Evolutionary conservation across 805 yeast genomes (phyloP).

Genomic region (Candida ascalaphidarum): DNA sequence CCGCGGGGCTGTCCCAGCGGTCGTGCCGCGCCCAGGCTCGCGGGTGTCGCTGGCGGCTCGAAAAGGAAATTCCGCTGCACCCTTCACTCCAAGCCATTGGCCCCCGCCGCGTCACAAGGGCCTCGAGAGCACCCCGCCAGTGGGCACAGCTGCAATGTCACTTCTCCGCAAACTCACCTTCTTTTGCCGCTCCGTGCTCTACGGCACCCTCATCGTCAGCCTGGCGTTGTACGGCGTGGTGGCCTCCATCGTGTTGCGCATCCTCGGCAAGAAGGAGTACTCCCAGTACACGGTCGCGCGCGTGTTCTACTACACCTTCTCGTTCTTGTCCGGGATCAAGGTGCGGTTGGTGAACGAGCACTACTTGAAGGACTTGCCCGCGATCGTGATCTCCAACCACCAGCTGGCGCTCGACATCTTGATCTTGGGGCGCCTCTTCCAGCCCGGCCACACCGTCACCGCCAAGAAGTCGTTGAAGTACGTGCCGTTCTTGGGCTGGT

Average conservation of each 20-base stretch:
- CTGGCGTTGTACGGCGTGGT: slow-evolving; percentile 72
- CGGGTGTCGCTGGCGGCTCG: too few relatives aligned
- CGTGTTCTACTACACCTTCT: slow-evolving; percentile 58
- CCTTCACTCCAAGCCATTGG: too few relatives aligned
- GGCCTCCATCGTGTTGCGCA: slow-evolving; percentile 57
- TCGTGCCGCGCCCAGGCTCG: too few relatives aligned
- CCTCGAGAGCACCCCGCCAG: too few relatives aligned
- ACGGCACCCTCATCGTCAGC: slow-evolving; percentile 42
- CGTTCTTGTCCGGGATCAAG: slow-evolving; percentile 57
- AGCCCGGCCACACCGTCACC: slow-evolving; percentile 83
- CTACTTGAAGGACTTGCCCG: slow-evolving; percentile 58
- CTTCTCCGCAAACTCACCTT: slow-evolving; percentile 31
- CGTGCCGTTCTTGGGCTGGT: slow-evolving; percentile 94
- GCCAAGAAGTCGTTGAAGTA: slow-evolving; percentile 80
- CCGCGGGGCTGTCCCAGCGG: too few relatives aligned
- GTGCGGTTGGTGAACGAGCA: slow-evolving; percentile 58
- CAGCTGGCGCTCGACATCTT: slow-evolving; percentile 84
- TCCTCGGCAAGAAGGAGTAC: slow-evolving; percentile 67
- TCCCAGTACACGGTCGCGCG: slow-evolving; percentile 90
- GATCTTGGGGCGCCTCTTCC: slow-evolving; percentile 76
- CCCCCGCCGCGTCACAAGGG: too few relatives aligned
- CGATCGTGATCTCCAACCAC: slow-evolving; percentile 78
- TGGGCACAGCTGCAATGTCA: slow-evolving; percentile 7
- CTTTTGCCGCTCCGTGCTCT: slow-evolving; percentile 46
- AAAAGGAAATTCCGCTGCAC: too few relatives aligned